Evolutionary conservation across 345 rosid genomes (phyloP).

Genomic region (Pugionium dolabratum): DNA sequence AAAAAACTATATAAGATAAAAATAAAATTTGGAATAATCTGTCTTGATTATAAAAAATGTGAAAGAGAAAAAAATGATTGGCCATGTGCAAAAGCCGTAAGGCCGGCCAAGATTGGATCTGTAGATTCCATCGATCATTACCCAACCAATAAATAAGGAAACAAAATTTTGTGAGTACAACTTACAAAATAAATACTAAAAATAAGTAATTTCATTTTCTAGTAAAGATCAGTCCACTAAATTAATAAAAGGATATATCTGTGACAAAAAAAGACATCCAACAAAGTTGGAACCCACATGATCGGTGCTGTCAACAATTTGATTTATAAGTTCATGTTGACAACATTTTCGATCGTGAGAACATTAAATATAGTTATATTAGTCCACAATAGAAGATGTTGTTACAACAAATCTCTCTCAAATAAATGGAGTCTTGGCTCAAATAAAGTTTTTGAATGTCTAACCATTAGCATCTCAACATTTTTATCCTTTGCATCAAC

Average conservation of each 20-base stretch:
- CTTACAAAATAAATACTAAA: background rate
- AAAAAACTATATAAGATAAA: too few relatives aligned
- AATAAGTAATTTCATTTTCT: slow-evolving; percentile 15
- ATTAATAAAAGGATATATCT: slow-evolving; percentile 8
- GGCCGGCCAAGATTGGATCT: slow-evolving; percentile 32
- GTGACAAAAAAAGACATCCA: slow-evolving; percentile 16
- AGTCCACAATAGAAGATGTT: too few relatives aligned
- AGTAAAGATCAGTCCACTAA: slow-evolving; percentile 7
- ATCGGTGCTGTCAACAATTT: background rate
- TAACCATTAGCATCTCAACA: too few relatives aligned
- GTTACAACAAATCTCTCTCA: too few relatives aligned
- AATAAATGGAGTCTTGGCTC: too few relatives aligned
- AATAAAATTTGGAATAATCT: background rate
- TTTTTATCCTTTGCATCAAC: too few relatives aligned
- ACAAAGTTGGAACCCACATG: slow-evolving; percentile 31
- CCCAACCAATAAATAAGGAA: slow-evolving; percentile 24
- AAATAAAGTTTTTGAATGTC: too few relatives aligned
- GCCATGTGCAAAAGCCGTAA: slow-evolving; percentile 34
- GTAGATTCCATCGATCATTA: slow-evolving; percentile 30
- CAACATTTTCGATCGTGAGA: background rate
- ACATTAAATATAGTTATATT: background rate
- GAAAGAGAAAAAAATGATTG: slow-evolving; percentile 22
- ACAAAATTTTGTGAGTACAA: slow-evolving; percentile 6
- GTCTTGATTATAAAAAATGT: background rate
- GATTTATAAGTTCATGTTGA: slow-evolving; percentile 5